Percentiles rank a stretch among this genome's conserved stretches.
These are phyloP conservation scores for Mortierella sp. DNA, from an alignment of 371 early-diverging fungal genomes.

Conservation along the genomic window DNA sequence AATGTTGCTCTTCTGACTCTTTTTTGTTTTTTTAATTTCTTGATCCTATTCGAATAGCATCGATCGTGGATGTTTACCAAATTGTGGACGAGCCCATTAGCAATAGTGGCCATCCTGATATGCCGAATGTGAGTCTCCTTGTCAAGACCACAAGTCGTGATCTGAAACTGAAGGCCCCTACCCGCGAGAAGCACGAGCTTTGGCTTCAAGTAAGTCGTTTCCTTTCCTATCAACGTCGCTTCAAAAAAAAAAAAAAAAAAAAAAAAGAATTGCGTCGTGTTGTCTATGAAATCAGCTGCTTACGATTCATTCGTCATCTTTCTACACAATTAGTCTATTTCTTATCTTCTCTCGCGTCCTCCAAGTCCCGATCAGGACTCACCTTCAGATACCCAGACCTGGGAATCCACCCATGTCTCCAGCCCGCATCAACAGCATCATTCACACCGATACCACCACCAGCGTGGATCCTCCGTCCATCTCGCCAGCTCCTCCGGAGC, in stretches of 20 bases:
- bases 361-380: slow-evolving; percentile 27
- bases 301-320: neutral
- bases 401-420: slow-evolving; percentile 35
- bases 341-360: slow-evolving; percentile 39
- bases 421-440: neutral
- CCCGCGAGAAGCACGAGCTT: slow-evolving; percentile 70
- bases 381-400: slow-evolving; percentile 39
- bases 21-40: neutral
- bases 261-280: neutral
- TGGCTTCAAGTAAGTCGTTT: slow-evolving; percentile 66
- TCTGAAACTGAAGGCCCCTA: slow-evolving; percentile 76
- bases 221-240: neutral
- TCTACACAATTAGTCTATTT: slow-evolving; percentile 25
- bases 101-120: slow-evolving; percentile 53
- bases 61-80: slow-evolving; percentile 66
- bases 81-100: slow-evolving; percentile 55
- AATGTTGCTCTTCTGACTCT: neutral
- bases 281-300: neutral
- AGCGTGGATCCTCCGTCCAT: no score
- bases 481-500: slow-evolving; percentile 1
- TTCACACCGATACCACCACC: no score
- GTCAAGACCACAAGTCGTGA: slow-evolving; percentile 73
- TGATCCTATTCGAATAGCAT: slow-evolving; percentile 52
- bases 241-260: neutral
- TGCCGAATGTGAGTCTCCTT: slow-evolving; percentile 69